Base-by-base conservation (phyloP, 2,329 filamentous ascomycete genomes). In the Parafenestella ontariensis region DNA sequence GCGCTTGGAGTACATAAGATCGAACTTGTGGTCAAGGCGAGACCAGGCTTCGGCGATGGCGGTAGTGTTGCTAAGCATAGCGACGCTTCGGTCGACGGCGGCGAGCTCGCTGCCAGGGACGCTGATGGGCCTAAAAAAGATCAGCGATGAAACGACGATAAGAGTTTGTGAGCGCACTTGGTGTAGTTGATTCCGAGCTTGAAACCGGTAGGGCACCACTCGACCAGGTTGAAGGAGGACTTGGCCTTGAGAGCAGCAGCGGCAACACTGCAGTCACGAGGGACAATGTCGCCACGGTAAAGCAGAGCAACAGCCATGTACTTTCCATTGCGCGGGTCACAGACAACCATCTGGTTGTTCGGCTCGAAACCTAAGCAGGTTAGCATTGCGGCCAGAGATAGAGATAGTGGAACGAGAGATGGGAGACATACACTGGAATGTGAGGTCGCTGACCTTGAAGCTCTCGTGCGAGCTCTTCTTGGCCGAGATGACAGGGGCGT, bases 21-120 rank as follows among this genome's bases (percentile, higher is more conserved):
- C 87, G 77, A 90, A 90, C 81, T 90, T 90, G 83, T 88, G 81
- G 78, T 89, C 87, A 44, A 90, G 83, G 61, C 87, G 85, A 56
- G 86, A 88, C 87, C 87, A 90, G 48, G 88, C 87, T 78, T 90
- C 87, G 56, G 87, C 85, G 64, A 90, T 90, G 71, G 87, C 87
- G 23, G 87, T 90, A 53, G 87, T 90, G 83, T 90, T 90, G 81
- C 86, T 89, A 69, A 90, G 81, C 87, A 90, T 90, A 59, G 86
- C 86, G 66, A 98, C 94, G 81, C 94, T 94, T 75, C 95, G 94
- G 87, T 95, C 91, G 79, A 98, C 94, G 83, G 96, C 93, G 80
- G 95, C 94, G 61, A 98, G 88, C 77, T 98, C 95, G 74, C 94
- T 94, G 80, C 96, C 96, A 71, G 92, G 95, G 54, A 97, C 93